Conservation (phyloP, 2,329 filamentous ascomycete genomes). For the Fusarium chlamydosporum region DNA sequence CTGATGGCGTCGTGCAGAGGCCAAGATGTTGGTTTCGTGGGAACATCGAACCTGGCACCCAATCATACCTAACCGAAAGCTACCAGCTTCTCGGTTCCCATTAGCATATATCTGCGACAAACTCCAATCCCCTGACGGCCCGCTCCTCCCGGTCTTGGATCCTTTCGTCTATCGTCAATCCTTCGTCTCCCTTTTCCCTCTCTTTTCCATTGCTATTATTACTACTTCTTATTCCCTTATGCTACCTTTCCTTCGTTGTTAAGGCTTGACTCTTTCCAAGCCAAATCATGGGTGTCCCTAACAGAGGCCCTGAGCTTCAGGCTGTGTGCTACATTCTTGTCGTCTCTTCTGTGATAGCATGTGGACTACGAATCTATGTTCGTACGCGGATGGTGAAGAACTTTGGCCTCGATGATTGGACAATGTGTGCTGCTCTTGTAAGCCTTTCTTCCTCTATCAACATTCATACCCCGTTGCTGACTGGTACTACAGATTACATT, state of each 20-base stretch:
- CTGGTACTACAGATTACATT: constrained; percentile 54
- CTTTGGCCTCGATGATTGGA: constrained; percentile 59
- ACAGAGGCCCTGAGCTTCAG: constrained; percentile 55
- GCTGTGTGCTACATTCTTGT: constrained; percentile 53
- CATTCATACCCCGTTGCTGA: too few species aligned
- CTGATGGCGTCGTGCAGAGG: constrained; percentile 29
- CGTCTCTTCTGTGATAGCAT: constrained; percentile 49
- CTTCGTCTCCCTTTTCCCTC: constrained; percentile 5
- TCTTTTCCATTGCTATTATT: not conserved
- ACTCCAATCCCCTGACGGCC: constrained; percentile 35
- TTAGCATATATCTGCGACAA: constrained; percentile 35
- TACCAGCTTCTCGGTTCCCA: constrained; percentile 17
- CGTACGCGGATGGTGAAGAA: constrained; percentile 55
- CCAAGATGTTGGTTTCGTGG: constrained; percentile 32
- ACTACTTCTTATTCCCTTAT: constrained; percentile 18
- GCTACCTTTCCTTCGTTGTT: not conserved
- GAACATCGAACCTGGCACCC: not conserved
- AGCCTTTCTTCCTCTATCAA: not conserved
- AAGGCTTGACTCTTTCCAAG: constrained; percentile 1
- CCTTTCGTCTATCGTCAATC: constrained; percentile 32
- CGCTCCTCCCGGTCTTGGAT: constrained; percentile 32
- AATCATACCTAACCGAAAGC: not conserved
- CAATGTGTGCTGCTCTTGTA: constrained; percentile 57
- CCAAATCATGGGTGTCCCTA: constrained; percentile 48
- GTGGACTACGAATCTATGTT: constrained; percentile 54